These are phyloP conservation scores for Sarcomyxa edulis DNA, from an alignment of 768 basidiomycete species.

Conservation along the genomic window DNA sequence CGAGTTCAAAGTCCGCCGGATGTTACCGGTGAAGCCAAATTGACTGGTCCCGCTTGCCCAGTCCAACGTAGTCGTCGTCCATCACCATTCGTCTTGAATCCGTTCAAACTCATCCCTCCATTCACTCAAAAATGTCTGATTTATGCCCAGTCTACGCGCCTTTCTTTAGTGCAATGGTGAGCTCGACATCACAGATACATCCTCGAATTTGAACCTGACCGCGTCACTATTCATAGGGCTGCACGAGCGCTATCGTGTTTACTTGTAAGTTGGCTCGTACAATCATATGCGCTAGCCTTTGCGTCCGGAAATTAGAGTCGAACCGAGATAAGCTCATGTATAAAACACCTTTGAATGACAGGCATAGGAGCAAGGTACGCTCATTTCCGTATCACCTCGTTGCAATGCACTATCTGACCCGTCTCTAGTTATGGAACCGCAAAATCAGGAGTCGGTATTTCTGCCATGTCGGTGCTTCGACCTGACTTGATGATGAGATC, in stretches of 20 bases:
- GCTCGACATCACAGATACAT: constrained; percentile 20
- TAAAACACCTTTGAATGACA: constrained; percentile 20
- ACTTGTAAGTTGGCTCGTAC: constrained; percentile 64
- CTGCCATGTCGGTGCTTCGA: constrained; percentile 95
- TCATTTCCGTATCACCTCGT: constrained; percentile 5
- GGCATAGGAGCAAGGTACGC: constrained; percentile 81
- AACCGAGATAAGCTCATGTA: not conserved
- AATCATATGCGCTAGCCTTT: not conserved
- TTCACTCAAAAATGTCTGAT: constrained; percentile 53
- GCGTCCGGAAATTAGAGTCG: not conserved
- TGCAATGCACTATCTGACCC: constrained; percentile 9
- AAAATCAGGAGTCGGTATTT: constrained; percentile 97
- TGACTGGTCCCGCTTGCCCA: too few relatives aligned
- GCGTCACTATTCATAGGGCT: constrained; percentile 56
- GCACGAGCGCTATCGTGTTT: constrained; percentile 95
- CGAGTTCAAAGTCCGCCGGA: too few relatives aligned
- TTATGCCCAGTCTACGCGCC: constrained; percentile 94
- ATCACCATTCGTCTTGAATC: too few relatives aligned
- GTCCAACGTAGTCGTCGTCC: too few relatives aligned
- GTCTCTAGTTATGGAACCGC: constrained; percentile 88
- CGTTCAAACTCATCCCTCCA: constrained; percentile 66
- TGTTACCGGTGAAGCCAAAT: too few relatives aligned
- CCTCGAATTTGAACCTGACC: not conserved
- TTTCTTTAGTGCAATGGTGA: constrained; percentile 95
- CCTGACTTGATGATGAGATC: constrained; percentile 99